Evolutionary conservation across 257 asterid species (phyloP), one percentile per base, ranked within the genome.

Genomic region (Coffea canephora): DNA sequence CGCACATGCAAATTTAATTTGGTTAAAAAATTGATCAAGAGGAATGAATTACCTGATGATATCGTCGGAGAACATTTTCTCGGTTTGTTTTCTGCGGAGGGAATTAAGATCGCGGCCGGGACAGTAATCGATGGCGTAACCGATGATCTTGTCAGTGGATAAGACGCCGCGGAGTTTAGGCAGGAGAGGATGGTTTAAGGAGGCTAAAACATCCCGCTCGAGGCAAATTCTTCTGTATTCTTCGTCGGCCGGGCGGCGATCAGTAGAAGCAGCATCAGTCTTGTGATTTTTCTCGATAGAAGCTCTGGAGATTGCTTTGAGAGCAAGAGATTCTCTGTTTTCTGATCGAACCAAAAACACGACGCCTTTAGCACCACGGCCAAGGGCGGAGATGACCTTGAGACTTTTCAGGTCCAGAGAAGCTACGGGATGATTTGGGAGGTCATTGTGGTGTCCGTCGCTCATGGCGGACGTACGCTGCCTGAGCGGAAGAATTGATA

Each of bases 301-400:
- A 78, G 92, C 88, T 86, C 94, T 86, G 1, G 82, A 70, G n/a
- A 94, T 91, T 3, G 93, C 82, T 78, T 96, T 96, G 9, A 96
- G 88, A 77, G 99, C 99, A 75, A 91, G 87, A 80, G 82, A 82
- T 75, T 89, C 89, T 6, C 90, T 92, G 18, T 34, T 69, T 45
- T 89, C 91, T 1, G 86, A 89, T 41, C 83, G 86, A 34, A 91
- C 96, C 74, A 96, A 88, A 69, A 95, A 95, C 25, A 95, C 99
- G 14, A 93, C 97, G 19, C 97, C 98, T 81, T 95, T 93, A 3
- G 98, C 99, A 25, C 99, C 99, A 31, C 98, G 91, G 45, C 99
- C 99, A 21, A 96, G 98, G 15, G 94, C 88, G 15, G 93, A 83
- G 1, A 94, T 82, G 71, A 91, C 89, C 84, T 89, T 90, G 75